Base-by-base conservation (phyloP, 805 yeast species). In the Cyberlindnera xylosilytica region DNA sequence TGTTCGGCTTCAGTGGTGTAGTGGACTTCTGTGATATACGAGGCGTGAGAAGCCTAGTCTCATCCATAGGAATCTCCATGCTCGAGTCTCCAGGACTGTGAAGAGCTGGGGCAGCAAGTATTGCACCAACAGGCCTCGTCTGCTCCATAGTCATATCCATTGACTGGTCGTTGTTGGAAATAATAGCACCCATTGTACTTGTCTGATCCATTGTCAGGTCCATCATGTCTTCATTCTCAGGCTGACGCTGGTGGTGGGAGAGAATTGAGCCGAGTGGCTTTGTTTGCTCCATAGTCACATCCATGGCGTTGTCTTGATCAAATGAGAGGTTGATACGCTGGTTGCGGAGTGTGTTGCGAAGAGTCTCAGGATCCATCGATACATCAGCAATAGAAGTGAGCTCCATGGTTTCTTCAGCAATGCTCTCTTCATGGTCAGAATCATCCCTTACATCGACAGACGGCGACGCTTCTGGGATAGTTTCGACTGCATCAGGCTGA, bases 1-100 rank as follows among this genome's bases (percentile, higher is more conserved):
- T 51, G 18, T 35, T 44, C 3, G 59, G 38, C 38, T 48, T 54
- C 49, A 56, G 41, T 4, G 62, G 62, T 3, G 62, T 57, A n/a
- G 26, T 20, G 13, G 38, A 30, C 6, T 17, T n/a, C 19, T 11
- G 32, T 29, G n/a, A 16, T 11, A 9, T 37, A n/a, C n/a, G n/a
- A n/a, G n/a, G n/a, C n/a, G n/a, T n/a, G n/a, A n/a, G n/a, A n/a
- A n/a, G n/a, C 19, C 37, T 39, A 2, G 51, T 49, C 20, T 46
- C 53, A 24, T 56, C 54, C 51, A 50, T 52, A 2, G 47, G 36
- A 2, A 42, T 19, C 19, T 48, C 54, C n/a, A n/a, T 27, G 7
- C 15, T 27, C 15, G 30, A 27, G 16, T 27, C 30, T n/a, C n/a
- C n/a, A n/a, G n/a, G n/a, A n/a, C n/a, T n/a, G n/a, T n/a, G n/a